phyloP scores from a whole-genome alignment of 73 alveolate species.

The Chromera velia region DNA sequence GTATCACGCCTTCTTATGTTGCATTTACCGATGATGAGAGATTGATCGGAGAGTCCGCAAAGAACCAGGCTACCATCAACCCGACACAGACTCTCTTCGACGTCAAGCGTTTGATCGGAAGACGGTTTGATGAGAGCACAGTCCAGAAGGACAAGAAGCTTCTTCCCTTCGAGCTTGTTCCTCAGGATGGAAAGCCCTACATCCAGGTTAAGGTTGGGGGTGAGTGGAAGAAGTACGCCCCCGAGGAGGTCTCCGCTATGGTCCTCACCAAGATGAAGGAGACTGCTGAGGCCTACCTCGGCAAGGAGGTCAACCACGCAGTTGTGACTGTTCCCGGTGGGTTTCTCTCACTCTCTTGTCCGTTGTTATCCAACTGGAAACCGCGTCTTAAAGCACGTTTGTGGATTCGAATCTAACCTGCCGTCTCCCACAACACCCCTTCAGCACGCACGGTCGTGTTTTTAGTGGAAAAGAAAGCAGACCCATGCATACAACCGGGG shows the following conservation, averaged over 20 bases:
- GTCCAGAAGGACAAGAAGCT: constrained; percentile 76
- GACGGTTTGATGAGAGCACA: constrained; percentile 48
- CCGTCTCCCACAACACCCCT: too few species aligned
- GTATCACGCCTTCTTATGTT: constrained; percentile 91
- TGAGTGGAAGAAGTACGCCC: constrained; percentile 53
- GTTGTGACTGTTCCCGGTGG: constrained; percentile 86
- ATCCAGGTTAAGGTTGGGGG: constrained; percentile 60
- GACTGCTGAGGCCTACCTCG: constrained; percentile 80
- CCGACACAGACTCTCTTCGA: constrained; percentile 55
- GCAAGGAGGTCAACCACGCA: constrained; percentile 85
- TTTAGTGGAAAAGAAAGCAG: too few species aligned
- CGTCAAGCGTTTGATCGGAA: constrained; percentile 83
- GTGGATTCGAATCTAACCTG: too few species aligned
- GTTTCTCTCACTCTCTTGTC: neutral
- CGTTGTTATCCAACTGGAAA: too few species aligned
- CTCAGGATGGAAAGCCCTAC: constrained; percentile 86
- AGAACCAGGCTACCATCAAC: constrained; percentile 56
- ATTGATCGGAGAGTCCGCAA: constrained; percentile 91
- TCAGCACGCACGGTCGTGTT: too few species aligned
- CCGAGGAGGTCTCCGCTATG: constrained; percentile 91
- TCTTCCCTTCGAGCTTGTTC: constrained; percentile 77
- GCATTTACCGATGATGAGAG: constrained; percentile 89
- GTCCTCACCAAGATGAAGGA: constrained; percentile 81
- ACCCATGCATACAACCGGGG: too few species aligned
- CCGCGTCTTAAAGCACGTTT: too few species aligned